phyloP scores from a whole-genome alignment of 768 basidiomycete genomes.

The Mycena rosella region DNA sequence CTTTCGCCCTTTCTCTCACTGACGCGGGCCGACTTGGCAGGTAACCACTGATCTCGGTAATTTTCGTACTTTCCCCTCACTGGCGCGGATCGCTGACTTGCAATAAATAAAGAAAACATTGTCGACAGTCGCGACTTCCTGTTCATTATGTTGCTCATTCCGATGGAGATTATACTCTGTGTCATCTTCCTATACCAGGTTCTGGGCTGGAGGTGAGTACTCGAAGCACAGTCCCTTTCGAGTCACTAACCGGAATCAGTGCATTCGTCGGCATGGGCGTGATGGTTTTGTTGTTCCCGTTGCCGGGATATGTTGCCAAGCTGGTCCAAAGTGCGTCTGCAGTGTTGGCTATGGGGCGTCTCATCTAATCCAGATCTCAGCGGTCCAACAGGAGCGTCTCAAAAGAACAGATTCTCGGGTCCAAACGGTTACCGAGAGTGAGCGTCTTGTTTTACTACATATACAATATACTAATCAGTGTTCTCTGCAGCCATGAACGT shows the following conservation, averaged over 20 bases:
- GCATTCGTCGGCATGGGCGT: slow-evolving; percentile 67
- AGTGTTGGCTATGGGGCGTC: background rate
- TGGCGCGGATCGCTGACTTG: background rate
- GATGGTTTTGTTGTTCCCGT: slow-evolving; percentile 56
- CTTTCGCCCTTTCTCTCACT: no score
- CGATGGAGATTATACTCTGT: slow-evolving; percentile 55
- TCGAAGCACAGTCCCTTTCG: background rate
- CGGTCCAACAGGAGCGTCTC: slow-evolving; percentile 64
- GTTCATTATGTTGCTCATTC: slow-evolving; percentile 42
- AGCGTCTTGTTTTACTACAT: slow-evolving; percentile 40
- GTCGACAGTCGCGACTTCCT: slow-evolving; percentile 34
- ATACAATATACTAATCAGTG: slow-evolving; percentile 41
- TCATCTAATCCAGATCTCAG: slow-evolving; percentile 7
- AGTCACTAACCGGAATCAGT: slow-evolving; percentile 43
- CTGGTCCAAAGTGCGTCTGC: slow-evolving; percentile 50
- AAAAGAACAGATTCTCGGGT: slow-evolving; percentile 73
- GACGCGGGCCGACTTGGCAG: no score
- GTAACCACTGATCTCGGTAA: slow-evolving; percentile 63
- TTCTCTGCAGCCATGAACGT: slow-evolving; percentile 61
- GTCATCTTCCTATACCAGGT: slow-evolving; percentile 61
- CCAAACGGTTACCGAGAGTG: slow-evolving; percentile 72
- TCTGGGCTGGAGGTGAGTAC: slow-evolving; percentile 63
- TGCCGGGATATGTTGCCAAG: slow-evolving; percentile 70
- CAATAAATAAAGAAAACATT: background rate
- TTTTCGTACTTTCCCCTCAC: background rate